Evolutionary conservation across 345 rosid species (phyloP).

Genomic region (Sonneratia caseolaris): DNA sequence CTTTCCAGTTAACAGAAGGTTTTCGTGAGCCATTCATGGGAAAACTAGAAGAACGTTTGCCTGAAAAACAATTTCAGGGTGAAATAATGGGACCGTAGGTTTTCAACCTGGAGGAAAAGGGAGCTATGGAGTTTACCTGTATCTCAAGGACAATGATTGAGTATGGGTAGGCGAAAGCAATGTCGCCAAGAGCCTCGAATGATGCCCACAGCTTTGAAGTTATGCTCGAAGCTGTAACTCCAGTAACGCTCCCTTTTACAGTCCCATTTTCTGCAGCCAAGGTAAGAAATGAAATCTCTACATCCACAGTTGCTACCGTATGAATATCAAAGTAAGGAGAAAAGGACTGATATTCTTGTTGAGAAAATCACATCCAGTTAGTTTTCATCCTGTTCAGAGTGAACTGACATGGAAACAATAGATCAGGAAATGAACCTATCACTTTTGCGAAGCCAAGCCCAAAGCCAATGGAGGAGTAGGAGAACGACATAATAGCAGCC

Average conservation of each 20-base stretch:
- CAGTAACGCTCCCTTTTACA: conserved; percentile 23
- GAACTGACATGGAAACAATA: neutral
- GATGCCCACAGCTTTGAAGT: conserved; percentile 12
- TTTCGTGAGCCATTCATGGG: too few species aligned
- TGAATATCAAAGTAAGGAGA: neutral
- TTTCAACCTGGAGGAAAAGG: too few species aligned
- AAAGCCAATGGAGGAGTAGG: conserved; percentile 42
- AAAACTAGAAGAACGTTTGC: too few species aligned
- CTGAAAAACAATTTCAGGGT: neutral
- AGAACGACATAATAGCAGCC: conserved; percentile 51
- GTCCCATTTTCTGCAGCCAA: conserved; percentile 21
- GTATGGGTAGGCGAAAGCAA: conserved; percentile 26
- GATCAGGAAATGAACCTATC: conserved; percentile 5
- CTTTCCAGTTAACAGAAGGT: too few species aligned
- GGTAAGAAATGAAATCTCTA: neutral
- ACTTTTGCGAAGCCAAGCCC: conserved; percentile 36
- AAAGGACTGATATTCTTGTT: too few species aligned
- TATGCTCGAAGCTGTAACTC: conserved; percentile 14
- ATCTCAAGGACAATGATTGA: conserved; percentile 24
- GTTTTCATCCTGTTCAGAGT: neutral
- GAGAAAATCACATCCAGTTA: neutral
- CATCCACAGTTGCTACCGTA: neutral
- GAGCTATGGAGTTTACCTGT: conserved; percentile 15
- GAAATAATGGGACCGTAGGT: neutral
- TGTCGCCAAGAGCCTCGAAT: conserved; percentile 25